Base-by-base conservation (phyloP, 2,329 filamentous ascomycete genomes). In the Hortaea werneckii region DNA sequence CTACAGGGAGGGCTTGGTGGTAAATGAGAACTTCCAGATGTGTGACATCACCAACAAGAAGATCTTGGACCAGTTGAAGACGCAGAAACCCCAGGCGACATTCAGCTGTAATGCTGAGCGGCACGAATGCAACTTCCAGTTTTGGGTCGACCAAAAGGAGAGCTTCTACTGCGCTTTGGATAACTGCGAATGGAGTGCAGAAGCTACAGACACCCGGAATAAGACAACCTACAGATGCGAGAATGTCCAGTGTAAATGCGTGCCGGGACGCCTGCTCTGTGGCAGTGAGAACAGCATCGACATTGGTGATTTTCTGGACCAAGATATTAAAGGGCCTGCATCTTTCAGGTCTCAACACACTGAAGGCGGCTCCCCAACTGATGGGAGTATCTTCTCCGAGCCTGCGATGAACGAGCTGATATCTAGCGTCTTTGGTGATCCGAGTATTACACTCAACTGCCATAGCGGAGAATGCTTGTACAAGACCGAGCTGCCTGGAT, bases 21-120 rank as follows among this genome's bases (percentile, higher is more conserved):
- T 96, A 52, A 88, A 92, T 58, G 81, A 94, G 67, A 98, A 96
- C 71, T 90, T 88, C 69, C 94, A 98, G 68, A 92, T 95, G 71
- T 98, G 92, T 69, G 87, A 94, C 65, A 92, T 98, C 54, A 96
- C 89, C 46, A 98, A 98, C 70, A 79, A 80, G 65, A 92, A 94
- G 72, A 98, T 98, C 60, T 74, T 90, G 45, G 81, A 89, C 51
- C 81, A 90, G 61, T 76, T 98, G 41, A 85, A 88, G 58, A 82
- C 84, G 39, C 79, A 88, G 67, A 84, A 86, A 48, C 89, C 92
- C 0, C 85, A 98, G 65, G 92, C 94, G 26, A 98, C 92, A 1
- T 98, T 98, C 62, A 87, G 83, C 29, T 98, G 92, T 66, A 80
- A 89, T 59, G 79, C 78, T 32, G 79, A 85, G 43, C 74, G 80